Percentiles rank a stretch among this genome's conserved stretches.
These are phyloP conservation scores for Ceratocystis cacaofunesta DNA, from an alignment of 2,329 filamentous ascomycete genomes.

Conservation along the genomic window DNA sequence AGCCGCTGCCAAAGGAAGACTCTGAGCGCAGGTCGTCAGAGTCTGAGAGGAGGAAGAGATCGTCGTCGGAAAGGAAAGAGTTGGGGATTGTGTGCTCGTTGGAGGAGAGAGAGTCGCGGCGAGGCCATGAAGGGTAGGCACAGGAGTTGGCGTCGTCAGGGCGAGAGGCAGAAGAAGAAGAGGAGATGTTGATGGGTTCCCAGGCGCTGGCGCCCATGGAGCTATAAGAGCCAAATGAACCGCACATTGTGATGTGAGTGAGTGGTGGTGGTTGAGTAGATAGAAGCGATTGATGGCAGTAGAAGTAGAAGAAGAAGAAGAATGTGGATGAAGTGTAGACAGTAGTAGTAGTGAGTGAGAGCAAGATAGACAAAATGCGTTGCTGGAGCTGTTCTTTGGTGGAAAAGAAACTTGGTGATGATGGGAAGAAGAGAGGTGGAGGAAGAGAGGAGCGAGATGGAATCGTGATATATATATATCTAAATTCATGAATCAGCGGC, in stretches of 20 bases:
- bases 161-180: conserved; percentile 29
- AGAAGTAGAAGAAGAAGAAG: neutral
- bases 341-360: too few species aligned
- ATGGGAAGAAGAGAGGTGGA: neutral
- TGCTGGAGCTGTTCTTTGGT: neutral
- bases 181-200: conserved; percentile 28
- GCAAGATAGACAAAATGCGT: neutral
- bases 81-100: conserved; percentile 19
- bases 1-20: conserved; percentile 8
- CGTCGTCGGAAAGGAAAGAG: conserved; percentile 21
- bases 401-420: neutral
- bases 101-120: conserved; percentile 36
- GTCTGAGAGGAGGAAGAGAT: conserved; percentile 16
- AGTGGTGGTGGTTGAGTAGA: neutral
- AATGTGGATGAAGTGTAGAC: neutral
- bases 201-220: conserved; percentile 36
- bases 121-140: conserved; percentile 45
- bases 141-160: conserved; percentile 32
- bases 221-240: conserved; percentile 35
- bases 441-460: neutral
- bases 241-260: conserved; percentile 29
- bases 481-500: neutral
- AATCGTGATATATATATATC: neutral
- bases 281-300: neutral
- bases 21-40: conserved; percentile 3